Conservation (phyloP, 1,139 yeast genomes). For the Suhomyces kunorum region DNA sequence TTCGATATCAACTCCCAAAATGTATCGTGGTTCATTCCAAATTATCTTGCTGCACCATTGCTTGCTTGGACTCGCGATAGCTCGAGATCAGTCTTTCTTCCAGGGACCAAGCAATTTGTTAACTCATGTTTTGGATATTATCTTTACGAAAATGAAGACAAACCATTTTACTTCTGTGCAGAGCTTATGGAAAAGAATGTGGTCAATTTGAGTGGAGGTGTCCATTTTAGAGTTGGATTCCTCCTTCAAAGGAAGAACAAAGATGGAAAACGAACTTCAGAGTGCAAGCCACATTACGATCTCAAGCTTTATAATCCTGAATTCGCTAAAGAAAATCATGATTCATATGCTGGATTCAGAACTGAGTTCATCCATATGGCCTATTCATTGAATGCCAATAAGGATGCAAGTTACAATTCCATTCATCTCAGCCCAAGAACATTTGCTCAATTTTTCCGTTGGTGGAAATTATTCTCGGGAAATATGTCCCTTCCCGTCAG, state of each 20-base stretch:
- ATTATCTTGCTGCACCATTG: conserved; percentile 59
- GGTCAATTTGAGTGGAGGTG: conserved; percentile 61
- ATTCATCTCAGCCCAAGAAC: conserved; percentile 45
- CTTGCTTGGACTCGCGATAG: conserved; percentile 62
- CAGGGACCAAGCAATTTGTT: conserved; percentile 45
- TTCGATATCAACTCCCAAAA: conserved; percentile 40
- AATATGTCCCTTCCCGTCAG: conserved; percentile 46
- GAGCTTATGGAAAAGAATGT: conserved; percentile 50
- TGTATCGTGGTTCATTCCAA: conserved; percentile 56
- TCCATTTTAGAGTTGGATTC: conserved; percentile 58
- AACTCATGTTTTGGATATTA: conserved; percentile 56
- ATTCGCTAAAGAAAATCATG: conserved; percentile 54
- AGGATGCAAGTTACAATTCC: conserved; percentile 41
- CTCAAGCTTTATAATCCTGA: conserved; percentile 66
- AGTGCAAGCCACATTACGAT: conserved; percentile 71
- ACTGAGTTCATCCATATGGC: conserved; percentile 81
- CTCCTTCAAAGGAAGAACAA: conserved; percentile 50
- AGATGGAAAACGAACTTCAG: conserved; percentile 45
- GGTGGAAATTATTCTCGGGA: conserved; percentile 50
- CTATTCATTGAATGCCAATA: conserved; percentile 59
- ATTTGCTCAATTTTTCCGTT: conserved; percentile 41
- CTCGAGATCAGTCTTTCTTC: conserved; percentile 43
- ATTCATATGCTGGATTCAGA: conserved; percentile 78
- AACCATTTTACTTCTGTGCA: conserved; percentile 10
- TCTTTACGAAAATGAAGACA: conserved; percentile 27